These are phyloP conservation scores for Tephrocybe sp. DNA, from an alignment of 768 basidiomycete genomes.

Conservation along the genomic window DNA sequence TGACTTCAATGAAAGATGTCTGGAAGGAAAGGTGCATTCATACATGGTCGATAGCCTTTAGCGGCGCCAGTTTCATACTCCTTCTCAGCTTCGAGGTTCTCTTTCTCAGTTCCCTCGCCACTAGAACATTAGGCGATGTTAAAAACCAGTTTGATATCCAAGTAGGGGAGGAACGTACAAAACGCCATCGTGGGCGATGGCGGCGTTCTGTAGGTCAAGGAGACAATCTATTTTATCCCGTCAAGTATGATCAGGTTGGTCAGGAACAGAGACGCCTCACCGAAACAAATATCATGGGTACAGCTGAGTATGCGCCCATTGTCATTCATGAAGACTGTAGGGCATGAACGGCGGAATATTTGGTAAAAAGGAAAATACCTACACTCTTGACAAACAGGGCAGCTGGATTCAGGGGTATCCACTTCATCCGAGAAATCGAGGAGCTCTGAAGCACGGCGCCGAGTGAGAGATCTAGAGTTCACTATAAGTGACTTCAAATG, in stretches of 20 bases:
- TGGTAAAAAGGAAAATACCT: not conserved
- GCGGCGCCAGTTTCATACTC: conserved; percentile 55
- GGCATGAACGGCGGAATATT: not conserved
- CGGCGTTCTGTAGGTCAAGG: conserved; percentile 49
- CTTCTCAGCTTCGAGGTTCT: conserved; percentile 55
- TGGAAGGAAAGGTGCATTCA: conserved; percentile 20
- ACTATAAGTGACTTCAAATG: not conserved
- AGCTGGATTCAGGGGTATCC: conserved; percentile 45
- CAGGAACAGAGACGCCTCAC: conserved; percentile 27
- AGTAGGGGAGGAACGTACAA: conserved; percentile 42
- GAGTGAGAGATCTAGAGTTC: conserved; percentile 41
- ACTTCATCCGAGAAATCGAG: conserved; percentile 48
- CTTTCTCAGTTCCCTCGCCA: conserved; percentile 54
- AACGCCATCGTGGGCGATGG: conserved; percentile 56
- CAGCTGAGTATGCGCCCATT: conserved; percentile 65
- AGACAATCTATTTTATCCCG: conserved; percentile 45
- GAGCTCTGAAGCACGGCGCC: conserved; percentile 43
- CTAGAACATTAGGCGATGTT: conserved; percentile 32
- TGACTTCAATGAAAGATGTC: not conserved
- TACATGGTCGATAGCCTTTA: conserved; percentile 62
- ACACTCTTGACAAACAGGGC: conserved; percentile 72
- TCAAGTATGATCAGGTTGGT: not conserved
- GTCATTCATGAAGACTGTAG: conserved; percentile 44
- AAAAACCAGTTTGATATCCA: not conserved
- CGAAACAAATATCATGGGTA: conserved; percentile 65